Conservation (phyloP, 2,329 filamentous ascomycete species). For the Eutypa lata region DNA sequence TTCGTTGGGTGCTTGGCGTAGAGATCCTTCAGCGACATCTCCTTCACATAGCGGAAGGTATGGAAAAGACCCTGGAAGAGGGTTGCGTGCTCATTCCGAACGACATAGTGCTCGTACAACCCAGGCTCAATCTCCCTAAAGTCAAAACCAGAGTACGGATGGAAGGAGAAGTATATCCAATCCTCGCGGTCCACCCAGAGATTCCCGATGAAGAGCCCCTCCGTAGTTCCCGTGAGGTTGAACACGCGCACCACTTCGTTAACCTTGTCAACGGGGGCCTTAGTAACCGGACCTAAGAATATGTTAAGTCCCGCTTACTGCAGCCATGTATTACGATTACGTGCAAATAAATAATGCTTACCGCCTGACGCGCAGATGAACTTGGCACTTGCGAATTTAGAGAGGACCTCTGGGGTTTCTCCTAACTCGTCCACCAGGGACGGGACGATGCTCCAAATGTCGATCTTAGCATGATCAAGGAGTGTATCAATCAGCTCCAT, state of each 20-base stretch:
- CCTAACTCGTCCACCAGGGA: slow-evolving; percentile 33
- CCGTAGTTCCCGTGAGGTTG: slow-evolving; percentile 32
- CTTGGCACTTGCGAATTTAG: slow-evolving; percentile 29
- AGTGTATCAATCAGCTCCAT: slow-evolving; percentile 32
- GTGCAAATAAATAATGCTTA: background rate
- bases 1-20: slow-evolving; percentile 26
- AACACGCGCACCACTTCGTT: slow-evolving; percentile 30
- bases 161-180: slow-evolving; percentile 32
- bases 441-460: slow-evolving; percentile 37
- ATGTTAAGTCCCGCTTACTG: background rate
- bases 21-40: slow-evolving; percentile 28
- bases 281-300: slow-evolving; percentile 24
- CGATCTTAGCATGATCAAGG: slow-evolving; percentile 30
- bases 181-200: slow-evolving; percentile 15
- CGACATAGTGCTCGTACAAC: slow-evolving; percentile 30
- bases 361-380: slow-evolving; percentile 35
- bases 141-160: slow-evolving; percentile 32
- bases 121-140: slow-evolving; percentile 28
- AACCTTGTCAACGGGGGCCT: slow-evolving; percentile 22
- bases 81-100: slow-evolving; percentile 25
- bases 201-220: slow-evolving; percentile 33
- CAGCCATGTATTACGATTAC: background rate
- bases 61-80: slow-evolving; percentile 32
- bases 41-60: slow-evolving; percentile 22
- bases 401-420: slow-evolving; percentile 27